Evolutionary conservation across 768 basidiomycete species (phyloP), one percentile per base, ranked within the genome.

Genomic region (Psilocybe cyanescens): DNA sequence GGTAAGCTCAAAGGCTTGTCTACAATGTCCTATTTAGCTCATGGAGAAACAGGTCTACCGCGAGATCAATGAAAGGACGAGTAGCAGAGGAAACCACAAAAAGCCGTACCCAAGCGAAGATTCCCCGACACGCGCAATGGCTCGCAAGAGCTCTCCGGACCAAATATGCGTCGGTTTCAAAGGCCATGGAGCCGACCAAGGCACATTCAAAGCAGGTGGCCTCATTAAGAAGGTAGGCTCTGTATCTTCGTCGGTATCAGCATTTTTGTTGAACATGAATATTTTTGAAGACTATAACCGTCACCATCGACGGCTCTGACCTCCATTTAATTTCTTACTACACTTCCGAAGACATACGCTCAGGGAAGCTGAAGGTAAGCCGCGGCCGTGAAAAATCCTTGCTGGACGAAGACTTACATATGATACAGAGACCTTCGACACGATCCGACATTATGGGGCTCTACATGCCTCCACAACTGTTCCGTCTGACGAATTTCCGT

Each of bases 311-410:
- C 63, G 88, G 88, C 12, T 89, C 87, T 53, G 87, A 92, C 76
- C 85, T 93, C 54, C 92, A 94, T 70, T 82, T 94, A 62, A 86
- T 94, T 63, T 90, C 90, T 14, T 94, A 95, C 77, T 94, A 92
- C 72, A 88, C 88, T 6, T 83, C 89, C 45, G 88, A 91, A 50
- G 93, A 95, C 70, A 86, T 92, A 29, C 81, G 86, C 8, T 82
- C 83, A 14, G 90, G 90, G 28, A 81, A 83, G 51, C 78, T 96
- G 33, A 84, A 81, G 74, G 83, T 82, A 59, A 51, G 76, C 57
- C 8, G 37, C 1, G 1, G 8, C 44, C 4, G 8, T 47, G 2
- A 16, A 39, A n/a, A 4, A 14, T 16, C 8, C 12, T 24, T 28
- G 24, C 14, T 12, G 29, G 7, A 9, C 12, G n/a, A 45, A 4